A percentile compares a stretch with the other conserved stretches of the same genome.
Conservation (phyloP, 2,329 filamentous ascomycete species). For the Magnaporthiopsis incrustans region DNA sequence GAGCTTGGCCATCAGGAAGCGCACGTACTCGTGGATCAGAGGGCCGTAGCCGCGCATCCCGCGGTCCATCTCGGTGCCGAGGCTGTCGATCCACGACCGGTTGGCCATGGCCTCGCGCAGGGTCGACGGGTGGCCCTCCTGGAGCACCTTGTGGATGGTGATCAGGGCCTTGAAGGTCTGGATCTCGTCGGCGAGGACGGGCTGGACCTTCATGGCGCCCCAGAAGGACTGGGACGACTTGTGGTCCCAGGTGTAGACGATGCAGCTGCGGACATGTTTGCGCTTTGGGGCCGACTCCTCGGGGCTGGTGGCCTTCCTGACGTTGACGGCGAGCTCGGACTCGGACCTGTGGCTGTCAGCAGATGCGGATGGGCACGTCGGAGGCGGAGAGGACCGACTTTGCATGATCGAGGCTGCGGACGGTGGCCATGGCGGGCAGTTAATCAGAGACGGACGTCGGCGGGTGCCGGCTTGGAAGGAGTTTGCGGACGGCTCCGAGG, state of each 20-base stretch:
- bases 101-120: constrained; percentile 85
- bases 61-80: constrained; percentile 73
- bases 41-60: constrained; percentile 85
- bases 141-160: constrained; percentile 93
- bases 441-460: too few relatives aligned
- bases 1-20: constrained; percentile 88
- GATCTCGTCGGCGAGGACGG: constrained; percentile 95
- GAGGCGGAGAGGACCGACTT: too few relatives aligned
- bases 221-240: constrained; percentile 93
- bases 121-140: constrained; percentile 87
- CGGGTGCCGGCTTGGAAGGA: too few relatives aligned
- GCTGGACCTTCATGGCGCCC: constrained; percentile 98
- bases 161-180: constrained; percentile 99
- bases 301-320: constrained; percentile 60
- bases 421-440: constrained; percentile 24
- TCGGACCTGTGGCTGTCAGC: constrained; percentile 44
- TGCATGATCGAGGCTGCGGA: constrained; percentile 23
- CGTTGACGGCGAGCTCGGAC: constrained; percentile 61
- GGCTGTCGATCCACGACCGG: constrained; percentile 83
- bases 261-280: constrained; percentile 96
- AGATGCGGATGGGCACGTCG: too few relatives aligned
- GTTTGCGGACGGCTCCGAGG: too few relatives aligned
- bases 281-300: constrained; percentile 63
- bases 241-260: constrained; percentile 99
- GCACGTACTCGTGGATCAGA: constrained; percentile 93